Percentiles rank a stretch among this genome's conserved stretches.
Evolutionary conservation across 768 basidiomycete species (phyloP).

Genomic region (Zangia roseola): DNA sequence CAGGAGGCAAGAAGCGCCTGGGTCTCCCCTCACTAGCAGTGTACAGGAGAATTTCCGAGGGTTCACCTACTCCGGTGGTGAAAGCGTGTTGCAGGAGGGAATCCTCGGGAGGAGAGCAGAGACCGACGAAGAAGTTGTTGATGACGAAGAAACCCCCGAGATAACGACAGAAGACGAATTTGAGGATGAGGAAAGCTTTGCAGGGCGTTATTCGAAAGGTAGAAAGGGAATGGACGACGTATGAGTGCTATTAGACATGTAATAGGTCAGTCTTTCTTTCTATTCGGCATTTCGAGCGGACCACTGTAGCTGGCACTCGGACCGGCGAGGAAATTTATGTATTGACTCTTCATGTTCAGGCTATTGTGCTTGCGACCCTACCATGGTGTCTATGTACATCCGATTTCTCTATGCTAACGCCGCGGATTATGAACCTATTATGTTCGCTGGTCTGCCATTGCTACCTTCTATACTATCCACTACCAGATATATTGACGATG

Average conservation of each 20-base stretch:
- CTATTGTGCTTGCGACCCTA: slow-evolving; percentile 5
- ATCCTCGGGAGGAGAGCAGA: slow-evolving; percentile 32
- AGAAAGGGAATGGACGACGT: slow-evolving; percentile 43
- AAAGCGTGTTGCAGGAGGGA: slow-evolving; percentile 55
- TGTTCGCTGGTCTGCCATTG: slow-evolving; percentile 8
- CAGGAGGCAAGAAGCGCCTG: slow-evolving; percentile 44
- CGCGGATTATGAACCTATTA: slow-evolving; percentile 4
- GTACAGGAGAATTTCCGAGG: slow-evolving; percentile 97
- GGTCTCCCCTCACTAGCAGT: slow-evolving; percentile 80
- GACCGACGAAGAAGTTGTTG: slow-evolving; percentile 42
- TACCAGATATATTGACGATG: slow-evolving; percentile 27
- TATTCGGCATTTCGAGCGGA: neutral
- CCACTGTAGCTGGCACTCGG: slow-evolving; percentile 14
- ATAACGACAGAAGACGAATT: slow-evolving; percentile 75
- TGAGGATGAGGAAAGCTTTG: slow-evolving; percentile 60
- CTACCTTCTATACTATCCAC: slow-evolving; percentile 21
- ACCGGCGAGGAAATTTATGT: slow-evolving; percentile 22
- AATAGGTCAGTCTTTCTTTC: slow-evolving; percentile 12
- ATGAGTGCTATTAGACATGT: slow-evolving; percentile 22
- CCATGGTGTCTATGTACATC: slow-evolving; percentile 5
- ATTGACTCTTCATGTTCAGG: slow-evolving; percentile 9
- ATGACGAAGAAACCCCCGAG: slow-evolving; percentile 49
- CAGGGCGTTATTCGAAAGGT: slow-evolving; percentile 68
- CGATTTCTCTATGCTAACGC: slow-evolving; percentile 5
- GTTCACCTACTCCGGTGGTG: slow-evolving; percentile 84